A percentile compares a stretch with the other conserved stretches of the same genome.
phyloP scores from a whole-genome alignment of 176 grass and related monocot species.

The Aegilops sharonensis region DNA sequence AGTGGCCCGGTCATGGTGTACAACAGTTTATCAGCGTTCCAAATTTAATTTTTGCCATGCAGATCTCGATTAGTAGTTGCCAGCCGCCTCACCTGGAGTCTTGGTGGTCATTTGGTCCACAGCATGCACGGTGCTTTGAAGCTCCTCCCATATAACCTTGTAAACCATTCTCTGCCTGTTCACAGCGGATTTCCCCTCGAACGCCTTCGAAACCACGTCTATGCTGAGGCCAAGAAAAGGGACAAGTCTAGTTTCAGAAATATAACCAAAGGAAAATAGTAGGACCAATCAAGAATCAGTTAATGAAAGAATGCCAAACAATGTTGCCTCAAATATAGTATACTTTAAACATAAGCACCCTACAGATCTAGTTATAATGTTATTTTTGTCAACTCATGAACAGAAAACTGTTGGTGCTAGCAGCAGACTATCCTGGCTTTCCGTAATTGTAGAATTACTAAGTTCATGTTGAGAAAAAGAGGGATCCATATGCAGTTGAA shows the following conservation, averaged over 20 bases:
- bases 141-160: slow-evolving; percentile 96
- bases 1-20: slow-evolving; percentile 2
- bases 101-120: slow-evolving; percentile 93
- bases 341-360: background rate
- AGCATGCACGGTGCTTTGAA: slow-evolving; percentile 84
- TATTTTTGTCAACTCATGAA: background rate
- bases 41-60: background rate
- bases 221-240: slow-evolving; percentile 51
- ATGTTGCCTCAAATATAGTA: background rate
- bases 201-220: slow-evolving; percentile 77
- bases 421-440: background rate
- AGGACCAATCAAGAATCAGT: background rate
- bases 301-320: background rate
- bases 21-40: slow-evolving; percentile 6
- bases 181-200: slow-evolving; percentile 79
- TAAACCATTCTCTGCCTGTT: slow-evolving; percentile 98
- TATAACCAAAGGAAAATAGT: background rate
- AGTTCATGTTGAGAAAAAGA: background rate
- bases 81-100: slow-evolving; percentile 63
- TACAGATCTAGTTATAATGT: background rate
- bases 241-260: slow-evolving; percentile 17
- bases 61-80: slow-evolving; percentile 17
- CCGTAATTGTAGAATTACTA: background rate
- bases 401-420: background rate
- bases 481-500: background rate